Evolutionary conservation across 2,329 filamentous ascomycete genomes (phyloP).

Genomic region (Pyrenophora teres): DNA sequence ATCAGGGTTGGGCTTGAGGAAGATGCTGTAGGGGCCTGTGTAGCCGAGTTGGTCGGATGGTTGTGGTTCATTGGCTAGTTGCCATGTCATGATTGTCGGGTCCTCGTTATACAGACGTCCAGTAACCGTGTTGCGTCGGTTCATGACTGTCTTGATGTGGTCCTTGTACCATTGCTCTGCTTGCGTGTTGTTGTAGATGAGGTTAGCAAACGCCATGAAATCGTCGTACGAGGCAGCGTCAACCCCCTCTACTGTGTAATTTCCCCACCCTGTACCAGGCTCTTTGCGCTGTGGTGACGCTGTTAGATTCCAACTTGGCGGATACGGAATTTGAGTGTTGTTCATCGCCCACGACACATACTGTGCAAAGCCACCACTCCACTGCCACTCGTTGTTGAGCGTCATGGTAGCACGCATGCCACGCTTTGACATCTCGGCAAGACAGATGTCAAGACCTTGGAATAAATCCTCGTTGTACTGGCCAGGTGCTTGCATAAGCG

Average conservation of each 20-base stretch:
- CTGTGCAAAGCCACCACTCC: conserved; percentile 47
- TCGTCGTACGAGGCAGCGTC: conserved; percentile 40
- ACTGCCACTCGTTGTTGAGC: conserved; percentile 48
- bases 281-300: conserved; percentile 41
- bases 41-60: conserved; percentile 31
- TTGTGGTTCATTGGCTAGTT: conserved; percentile 50
- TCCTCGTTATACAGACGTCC: conserved; percentile 45
- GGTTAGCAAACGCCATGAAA: conserved; percentile 40
- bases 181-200: conserved; percentile 43
- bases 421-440: conserved; percentile 48
- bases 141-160: conserved; percentile 46
- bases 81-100: conserved; percentile 50
- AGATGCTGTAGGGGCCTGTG: conserved; percentile 35
- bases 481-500: conserved; percentile 44
- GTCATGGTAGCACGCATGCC: conserved; percentile 51
- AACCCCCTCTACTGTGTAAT: conserved; percentile 43
- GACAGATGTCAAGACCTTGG: conserved; percentile 45
- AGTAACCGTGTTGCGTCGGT: conserved; percentile 45
- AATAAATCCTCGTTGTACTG: conserved; percentile 49
- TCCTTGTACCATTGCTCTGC: conserved; percentile 46
- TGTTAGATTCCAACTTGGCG: conserved; percentile 46
- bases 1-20: conserved; percentile 31
- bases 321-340: conserved; percentile 45
- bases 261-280: conserved; percentile 48
- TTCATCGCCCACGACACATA: conserved; percentile 48